These are phyloP conservation scores for Papiliotrema nemorosa DNA, from an alignment of 1,284 basidiomycete species.

Conservation along the genomic window DNA sequence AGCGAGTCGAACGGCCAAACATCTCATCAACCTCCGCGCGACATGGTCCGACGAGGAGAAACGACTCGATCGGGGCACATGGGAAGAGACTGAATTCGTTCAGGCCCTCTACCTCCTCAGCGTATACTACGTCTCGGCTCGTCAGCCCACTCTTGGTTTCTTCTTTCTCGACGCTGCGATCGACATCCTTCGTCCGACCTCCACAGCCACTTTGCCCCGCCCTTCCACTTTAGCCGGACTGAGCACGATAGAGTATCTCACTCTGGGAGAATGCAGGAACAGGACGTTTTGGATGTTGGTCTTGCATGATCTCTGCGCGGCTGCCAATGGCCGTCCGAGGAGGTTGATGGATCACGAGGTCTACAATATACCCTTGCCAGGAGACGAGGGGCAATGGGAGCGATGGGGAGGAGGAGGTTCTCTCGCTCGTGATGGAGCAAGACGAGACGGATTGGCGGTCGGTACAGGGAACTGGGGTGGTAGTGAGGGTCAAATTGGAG, in stretches of 20 bases:
- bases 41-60: conserved; percentile 31
- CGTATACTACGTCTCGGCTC: conserved; percentile 47
- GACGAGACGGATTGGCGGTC: conserved; percentile 29
- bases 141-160: conserved; percentile 40
- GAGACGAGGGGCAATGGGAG: conserved; percentile 38
- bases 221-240: conserved; percentile 26
- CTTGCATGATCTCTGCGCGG: conserved; percentile 44
- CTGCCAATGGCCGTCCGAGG: conserved; percentile 36
- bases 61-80: conserved; percentile 32
- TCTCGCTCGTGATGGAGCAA: conserved; percentile 25
- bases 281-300: conserved; percentile 49
- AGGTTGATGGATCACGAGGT: conserved; percentile 39
- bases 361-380: conserved; percentile 39
- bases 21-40: conserved; percentile 29
- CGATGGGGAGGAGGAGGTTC: conserved; percentile 37
- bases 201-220: conserved; percentile 19
- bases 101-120: conserved; percentile 47
- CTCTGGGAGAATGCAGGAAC: conserved; percentile 38
- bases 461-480: conserved; percentile 38
- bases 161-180: conserved; percentile 47
- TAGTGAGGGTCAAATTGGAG: conserved; percentile 44
- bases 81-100: conserved; percentile 49
- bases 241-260: conserved; percentile 30
- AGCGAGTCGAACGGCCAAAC: conserved; percentile 34
- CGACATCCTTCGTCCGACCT: conserved; percentile 29